Conservation (phyloP, 345 rosid genomes). For the Lumnitzera littorea region DNA sequence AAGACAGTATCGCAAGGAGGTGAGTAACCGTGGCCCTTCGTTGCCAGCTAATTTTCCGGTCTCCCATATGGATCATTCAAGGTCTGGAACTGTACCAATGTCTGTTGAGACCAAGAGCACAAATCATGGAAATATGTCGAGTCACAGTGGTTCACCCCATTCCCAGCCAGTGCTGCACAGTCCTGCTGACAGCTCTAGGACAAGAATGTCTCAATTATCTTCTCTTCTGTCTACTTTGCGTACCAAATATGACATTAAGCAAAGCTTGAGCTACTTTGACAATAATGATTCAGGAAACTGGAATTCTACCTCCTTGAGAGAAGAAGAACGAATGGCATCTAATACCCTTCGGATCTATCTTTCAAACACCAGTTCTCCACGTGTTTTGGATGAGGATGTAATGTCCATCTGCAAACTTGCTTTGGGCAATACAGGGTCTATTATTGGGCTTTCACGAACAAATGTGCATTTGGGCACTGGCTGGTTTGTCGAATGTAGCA, state of each 20-base stretch:
- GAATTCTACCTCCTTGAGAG: constrained; percentile 12
- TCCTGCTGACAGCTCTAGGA: constrained; percentile 40
- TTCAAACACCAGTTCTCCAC: constrained; percentile 25
- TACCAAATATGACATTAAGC: constrained; percentile 28
- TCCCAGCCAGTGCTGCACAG: constrained; percentile 28
- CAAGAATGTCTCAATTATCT: constrained; percentile 34
- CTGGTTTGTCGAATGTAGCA: constrained; percentile 46
- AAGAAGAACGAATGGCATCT: constrained; percentile 28
- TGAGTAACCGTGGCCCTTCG: constrained; percentile 35
- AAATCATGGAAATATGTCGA: constrained; percentile 32
- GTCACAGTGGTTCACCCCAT: constrained; percentile 33
- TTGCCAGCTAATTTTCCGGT: constrained; percentile 37
- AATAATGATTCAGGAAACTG: constrained; percentile 15
- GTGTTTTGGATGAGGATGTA: constrained; percentile 37
- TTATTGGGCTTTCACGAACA: constrained; percentile 23
- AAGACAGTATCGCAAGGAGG: constrained; percentile 59
- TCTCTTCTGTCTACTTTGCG: constrained; percentile 38
- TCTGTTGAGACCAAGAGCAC: constrained; percentile 31
- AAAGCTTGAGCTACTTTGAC: constrained; percentile 20
- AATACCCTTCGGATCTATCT: constrained; percentile 33
- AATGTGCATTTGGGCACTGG: constrained; percentile 29
- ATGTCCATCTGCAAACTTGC: constrained; percentile 36
- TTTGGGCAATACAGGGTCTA: constrained; percentile 24
- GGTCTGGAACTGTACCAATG: constrained; percentile 33
- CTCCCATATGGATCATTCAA: constrained; percentile 51